These are phyloP conservation scores for Botrytis aclada DNA, from an alignment of 2,329 filamentous ascomycete genomes.

Conservation along the genomic window DNA sequence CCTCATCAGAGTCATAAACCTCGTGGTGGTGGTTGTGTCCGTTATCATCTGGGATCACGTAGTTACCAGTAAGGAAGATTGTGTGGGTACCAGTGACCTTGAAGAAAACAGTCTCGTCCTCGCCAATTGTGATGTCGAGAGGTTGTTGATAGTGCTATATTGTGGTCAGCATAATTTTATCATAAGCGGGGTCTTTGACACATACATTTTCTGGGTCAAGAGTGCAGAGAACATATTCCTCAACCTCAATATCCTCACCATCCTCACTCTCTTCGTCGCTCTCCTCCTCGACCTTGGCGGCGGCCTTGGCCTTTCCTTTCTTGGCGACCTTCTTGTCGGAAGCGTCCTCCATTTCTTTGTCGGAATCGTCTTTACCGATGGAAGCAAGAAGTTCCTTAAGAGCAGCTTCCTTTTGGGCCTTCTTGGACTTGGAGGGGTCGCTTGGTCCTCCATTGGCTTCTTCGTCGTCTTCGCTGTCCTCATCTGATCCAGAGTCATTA, in stretches of 20 bases:
- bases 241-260: constrained; percentile 64
- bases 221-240: constrained; percentile 94
- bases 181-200: constrained; percentile 21
- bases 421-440: constrained; percentile 85
- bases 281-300: constrained; percentile 49
- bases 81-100: constrained; percentile 85
- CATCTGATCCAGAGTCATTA: constrained; percentile 50
- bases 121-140: constrained; percentile 85
- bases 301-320: constrained; percentile 70
- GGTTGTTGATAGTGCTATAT: constrained; percentile 87
- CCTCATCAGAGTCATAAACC: constrained; percentile 58
- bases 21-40: constrained; percentile 55
- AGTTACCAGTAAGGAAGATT: constrained; percentile 94
- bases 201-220: constrained; percentile 87
- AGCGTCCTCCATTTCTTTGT: constrained; percentile 73
- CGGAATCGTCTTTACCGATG: constrained; percentile 55
- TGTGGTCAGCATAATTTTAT: constrained; percentile 33
- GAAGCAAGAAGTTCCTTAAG: constrained; percentile 74
- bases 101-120: constrained; percentile 90
- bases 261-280: constrained; percentile 56
- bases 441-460: constrained; percentile 86
- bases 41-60: constrained; percentile 69
- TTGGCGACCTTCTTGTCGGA: constrained; percentile 58
- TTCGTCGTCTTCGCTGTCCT: constrained; percentile 56
- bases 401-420: constrained; percentile 74